These are phyloP conservation scores for Phytophthora sp. DNA, from an alignment of 352 stramenopile species.

Conservation along the genomic window DNA sequence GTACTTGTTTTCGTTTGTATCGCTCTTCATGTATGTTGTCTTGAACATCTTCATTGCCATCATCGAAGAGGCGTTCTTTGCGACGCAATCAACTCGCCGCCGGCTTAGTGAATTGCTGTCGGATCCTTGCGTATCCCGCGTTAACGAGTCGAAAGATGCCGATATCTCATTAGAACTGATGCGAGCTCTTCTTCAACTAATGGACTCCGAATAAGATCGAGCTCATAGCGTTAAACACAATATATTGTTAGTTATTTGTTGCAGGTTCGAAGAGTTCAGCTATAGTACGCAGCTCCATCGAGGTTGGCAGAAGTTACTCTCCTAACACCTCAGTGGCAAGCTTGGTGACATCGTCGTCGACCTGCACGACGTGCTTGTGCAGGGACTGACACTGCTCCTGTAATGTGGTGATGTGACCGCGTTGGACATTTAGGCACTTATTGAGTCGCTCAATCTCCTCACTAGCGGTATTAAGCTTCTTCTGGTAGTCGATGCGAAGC, in stretches of 20 bases:
- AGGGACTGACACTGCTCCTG: conserved; percentile 85
- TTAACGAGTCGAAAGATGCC: conserved; percentile 44
- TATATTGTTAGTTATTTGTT: conserved; percentile 34
- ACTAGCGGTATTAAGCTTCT: conserved; percentile 81
- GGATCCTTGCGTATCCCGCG: conserved; percentile 47
- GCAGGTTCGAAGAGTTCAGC: conserved; percentile 4
- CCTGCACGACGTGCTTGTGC: conserved; percentile 85
- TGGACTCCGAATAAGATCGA: conserved; percentile 39
- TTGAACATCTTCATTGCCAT: conserved; percentile 94
- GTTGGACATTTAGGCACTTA: conserved; percentile 86
- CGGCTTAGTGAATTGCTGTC: conserved; percentile 67
- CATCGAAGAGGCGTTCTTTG: conserved; percentile 92
- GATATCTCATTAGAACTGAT: conserved; percentile 69
- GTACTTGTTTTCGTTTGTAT: conserved; percentile 91
- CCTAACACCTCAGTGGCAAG: conserved; percentile 82
- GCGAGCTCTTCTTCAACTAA: conserved; percentile 50
- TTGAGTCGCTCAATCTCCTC: conserved; percentile 86
- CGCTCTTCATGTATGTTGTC: conserved; percentile 94
- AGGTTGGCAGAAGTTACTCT: conserved; percentile 43
- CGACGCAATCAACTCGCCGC: conserved; percentile 69
- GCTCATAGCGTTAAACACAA: conserved; percentile 6
- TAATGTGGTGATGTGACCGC: conserved; percentile 82
- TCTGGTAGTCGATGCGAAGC: conserved; percentile 80
- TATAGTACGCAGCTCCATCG: not conserved
- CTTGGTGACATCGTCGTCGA: conserved; percentile 87